A percentile compares a stretch with the other conserved stretches of the same genome.
Evolutionary conservation across 768 basidiomycete genomes (phyloP).

Genomic region (Pulveroboletus frians): DNA sequence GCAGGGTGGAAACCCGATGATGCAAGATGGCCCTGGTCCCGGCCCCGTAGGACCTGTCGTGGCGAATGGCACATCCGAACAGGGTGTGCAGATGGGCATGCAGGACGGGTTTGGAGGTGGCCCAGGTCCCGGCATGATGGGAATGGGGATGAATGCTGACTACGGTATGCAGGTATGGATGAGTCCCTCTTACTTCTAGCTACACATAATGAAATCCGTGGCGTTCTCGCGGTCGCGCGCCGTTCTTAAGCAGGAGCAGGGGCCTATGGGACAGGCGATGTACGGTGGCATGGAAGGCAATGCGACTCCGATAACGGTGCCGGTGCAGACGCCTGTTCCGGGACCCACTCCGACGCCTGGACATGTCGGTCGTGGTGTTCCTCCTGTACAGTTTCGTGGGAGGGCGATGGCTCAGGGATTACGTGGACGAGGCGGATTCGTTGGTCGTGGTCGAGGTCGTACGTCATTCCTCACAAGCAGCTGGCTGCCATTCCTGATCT

Average conservation of each 20-base stretch:
- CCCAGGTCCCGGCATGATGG: conserved; percentile 55
- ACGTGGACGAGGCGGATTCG: conserved; percentile 42
- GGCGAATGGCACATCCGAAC: conserved; percentile 35
- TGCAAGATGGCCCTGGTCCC: conserved; percentile 44
- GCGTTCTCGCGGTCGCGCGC: conserved; percentile 24
- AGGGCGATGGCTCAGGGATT: conserved; percentile 39
- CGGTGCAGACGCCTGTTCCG: conserved; percentile 32
- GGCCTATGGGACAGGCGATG: conserved; percentile 61
- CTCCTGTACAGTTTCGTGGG: conserved; percentile 41
- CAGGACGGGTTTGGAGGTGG: conserved; percentile 39
- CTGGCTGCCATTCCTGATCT: conserved; percentile 1
- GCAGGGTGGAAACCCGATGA: conserved; percentile 46
- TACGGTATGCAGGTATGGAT: conserved; percentile 69
- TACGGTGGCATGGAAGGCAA: conserved; percentile 59
- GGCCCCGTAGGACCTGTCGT: conserved; percentile 32
- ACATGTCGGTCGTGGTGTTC: conserved; percentile 28
- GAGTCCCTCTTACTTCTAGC: conserved; percentile 26
- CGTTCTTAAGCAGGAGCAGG: conserved; percentile 46
- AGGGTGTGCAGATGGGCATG: conserved; percentile 37
- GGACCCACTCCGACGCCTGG: conserved; percentile 28
- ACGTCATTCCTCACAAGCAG: conserved; percentile 17
- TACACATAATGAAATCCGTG: conserved; percentile 36
- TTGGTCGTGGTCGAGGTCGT: conserved; percentile 38
- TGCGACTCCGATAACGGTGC: conserved; percentile 43
- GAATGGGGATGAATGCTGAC: conserved; percentile 66